These are phyloP conservation scores for Pythium aphanidermatum DNA, from an alignment of 352 stramenopile species.

Conservation along the genomic window DNA sequence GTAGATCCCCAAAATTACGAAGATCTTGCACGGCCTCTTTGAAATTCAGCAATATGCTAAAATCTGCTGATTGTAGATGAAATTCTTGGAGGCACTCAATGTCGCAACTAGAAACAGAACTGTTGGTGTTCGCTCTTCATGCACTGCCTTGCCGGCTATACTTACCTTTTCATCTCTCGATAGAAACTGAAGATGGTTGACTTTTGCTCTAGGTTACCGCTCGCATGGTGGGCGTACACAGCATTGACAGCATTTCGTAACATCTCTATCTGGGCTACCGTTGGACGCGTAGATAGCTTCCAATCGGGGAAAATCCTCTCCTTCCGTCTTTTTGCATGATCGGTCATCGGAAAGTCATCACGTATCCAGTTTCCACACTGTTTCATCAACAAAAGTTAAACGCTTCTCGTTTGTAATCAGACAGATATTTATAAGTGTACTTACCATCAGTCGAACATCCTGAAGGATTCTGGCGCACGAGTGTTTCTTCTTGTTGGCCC, in stretches of 20 bases:
- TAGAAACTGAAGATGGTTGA: conserved; percentile 56
- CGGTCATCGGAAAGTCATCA: conserved; percentile 24
- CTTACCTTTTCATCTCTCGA: conserved; percentile 72
- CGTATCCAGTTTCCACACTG: conserved; percentile 60
- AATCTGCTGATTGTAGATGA: conserved; percentile 38
- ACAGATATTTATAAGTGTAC: conserved; percentile 11
- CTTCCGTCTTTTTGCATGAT: conserved; percentile 49
- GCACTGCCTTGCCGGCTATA: neutral
- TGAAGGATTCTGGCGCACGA: conserved; percentile 58
- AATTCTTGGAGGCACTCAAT: conserved; percentile 47
- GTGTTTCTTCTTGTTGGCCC: conserved; percentile 81
- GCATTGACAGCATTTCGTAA: conserved; percentile 45
- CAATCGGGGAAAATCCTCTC: conserved; percentile 38
- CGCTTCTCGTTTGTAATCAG: too few relatives aligned
- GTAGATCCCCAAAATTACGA: conserved; percentile 63
- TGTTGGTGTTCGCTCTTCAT: too few relatives aligned
- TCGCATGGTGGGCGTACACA: conserved; percentile 59
- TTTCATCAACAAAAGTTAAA: neutral
- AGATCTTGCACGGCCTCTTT: conserved; percentile 38
- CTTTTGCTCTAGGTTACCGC: conserved; percentile 51
- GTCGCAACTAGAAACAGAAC: conserved; percentile 73
- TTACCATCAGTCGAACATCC: conserved; percentile 57
- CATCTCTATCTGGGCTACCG: conserved; percentile 44
- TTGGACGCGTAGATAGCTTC: conserved; percentile 19
- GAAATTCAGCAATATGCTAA: conserved; percentile 51